phyloP scores from a whole-genome alignment of 2,329 filamentous ascomycete species.

The Penicillium sp. region DNA sequence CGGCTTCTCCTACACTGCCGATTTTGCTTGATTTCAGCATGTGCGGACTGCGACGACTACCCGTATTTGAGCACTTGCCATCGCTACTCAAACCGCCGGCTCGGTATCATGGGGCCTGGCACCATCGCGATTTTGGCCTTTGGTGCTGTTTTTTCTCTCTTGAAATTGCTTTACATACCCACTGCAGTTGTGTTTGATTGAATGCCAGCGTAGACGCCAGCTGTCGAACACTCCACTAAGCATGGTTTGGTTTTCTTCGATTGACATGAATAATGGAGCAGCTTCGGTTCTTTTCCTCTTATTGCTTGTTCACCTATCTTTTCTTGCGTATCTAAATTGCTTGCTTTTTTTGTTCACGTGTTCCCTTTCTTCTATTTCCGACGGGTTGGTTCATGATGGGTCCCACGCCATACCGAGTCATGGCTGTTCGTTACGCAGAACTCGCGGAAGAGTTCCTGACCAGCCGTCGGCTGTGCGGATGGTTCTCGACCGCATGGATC shows the following conservation, averaged over 20 bases:
- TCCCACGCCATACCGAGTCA: conserved; percentile 14
- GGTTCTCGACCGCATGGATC: conserved; percentile 5
- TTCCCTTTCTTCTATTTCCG: conserved; percentile 5
- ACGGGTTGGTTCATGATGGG: conserved; percentile 13
- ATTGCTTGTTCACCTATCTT: conserved; percentile 6
- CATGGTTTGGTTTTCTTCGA: conserved; percentile 17
- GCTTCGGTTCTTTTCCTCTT: conserved; percentile 14
- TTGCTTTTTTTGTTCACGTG: conserved; percentile 11
- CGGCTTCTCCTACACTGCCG: conserved; percentile 94
- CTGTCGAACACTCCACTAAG: conserved; percentile 11
- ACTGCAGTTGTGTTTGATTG: conserved; percentile 21
- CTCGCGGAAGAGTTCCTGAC: background rate
- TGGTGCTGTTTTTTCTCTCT: conserved; percentile 17
- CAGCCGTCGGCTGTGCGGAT: background rate
- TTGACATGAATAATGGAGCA: conserved; percentile 23
- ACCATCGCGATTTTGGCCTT: background rate
- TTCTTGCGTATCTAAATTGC: conserved; percentile 24
- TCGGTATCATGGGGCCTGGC: background rate
- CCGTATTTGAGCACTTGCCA: conserved; percentile 13
- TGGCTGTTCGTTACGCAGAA: conserved; percentile 7
- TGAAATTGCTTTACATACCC: conserved; percentile 25
- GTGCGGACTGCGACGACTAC: conserved; percentile 9
- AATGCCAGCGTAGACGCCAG: conserved; percentile 18
- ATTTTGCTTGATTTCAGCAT: conserved; percentile 65
- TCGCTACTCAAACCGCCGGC: background rate